Conservation (phyloP, 768 basidiomycete genomes). For the Guyanaporus albipodus region DNA sequence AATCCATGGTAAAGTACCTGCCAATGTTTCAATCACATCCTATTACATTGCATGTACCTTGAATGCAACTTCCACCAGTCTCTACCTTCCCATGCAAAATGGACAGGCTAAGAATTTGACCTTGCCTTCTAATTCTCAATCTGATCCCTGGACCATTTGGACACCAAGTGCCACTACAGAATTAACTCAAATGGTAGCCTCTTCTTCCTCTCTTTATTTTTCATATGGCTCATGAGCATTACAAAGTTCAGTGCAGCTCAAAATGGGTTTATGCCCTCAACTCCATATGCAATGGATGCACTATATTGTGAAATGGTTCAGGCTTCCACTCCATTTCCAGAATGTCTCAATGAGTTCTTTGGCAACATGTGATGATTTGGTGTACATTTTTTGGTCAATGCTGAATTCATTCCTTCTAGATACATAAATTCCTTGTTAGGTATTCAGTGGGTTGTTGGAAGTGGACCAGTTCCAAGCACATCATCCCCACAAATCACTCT, state of each 20-base stretch:
- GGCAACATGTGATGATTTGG: too few species aligned
- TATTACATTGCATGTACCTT: constrained; percentile 10
- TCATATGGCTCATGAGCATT: neutral
- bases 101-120: neutral
- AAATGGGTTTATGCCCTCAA: neutral
- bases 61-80: neutral
- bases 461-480: neutral
- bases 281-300: neutral
- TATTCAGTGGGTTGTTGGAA: neutral
- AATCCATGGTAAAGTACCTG: neutral
- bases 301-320: neutral
- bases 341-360: neutral
- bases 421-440: constrained; percentile 3
- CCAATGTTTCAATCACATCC: neutral
- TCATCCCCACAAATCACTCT: neutral
- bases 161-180: neutral
- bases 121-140: neutral
- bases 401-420: neutral
- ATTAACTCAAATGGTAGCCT: neutral
- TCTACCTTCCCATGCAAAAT: neutral
- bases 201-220: neutral
- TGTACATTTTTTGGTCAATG: too few species aligned
- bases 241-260: neutral
- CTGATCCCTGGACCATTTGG: constrained; percentile 4
- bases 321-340: neutral